Percentiles rank a stretch among this genome's conserved stretches.
phyloP scores from a whole-genome alignment of 2,329 filamentous ascomycete species.

The Fusarium fujikuroi region DNA sequence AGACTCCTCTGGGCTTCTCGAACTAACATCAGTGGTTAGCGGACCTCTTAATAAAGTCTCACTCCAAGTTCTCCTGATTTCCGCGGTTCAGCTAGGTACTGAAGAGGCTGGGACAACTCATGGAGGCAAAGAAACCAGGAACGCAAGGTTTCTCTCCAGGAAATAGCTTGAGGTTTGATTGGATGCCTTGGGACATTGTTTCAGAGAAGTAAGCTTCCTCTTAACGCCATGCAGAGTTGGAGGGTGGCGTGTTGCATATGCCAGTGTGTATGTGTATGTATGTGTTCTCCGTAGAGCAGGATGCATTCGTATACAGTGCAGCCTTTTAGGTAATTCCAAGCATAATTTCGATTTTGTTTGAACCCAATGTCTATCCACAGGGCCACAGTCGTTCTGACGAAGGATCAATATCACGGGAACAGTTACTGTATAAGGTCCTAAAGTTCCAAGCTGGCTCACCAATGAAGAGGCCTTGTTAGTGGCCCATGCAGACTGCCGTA shows the following conservation, averaged over 20 bases:
- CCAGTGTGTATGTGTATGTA: background rate
- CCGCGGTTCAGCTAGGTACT: background rate
- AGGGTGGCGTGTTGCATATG: background rate
- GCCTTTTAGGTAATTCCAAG: background rate
- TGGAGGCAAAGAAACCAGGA: background rate
- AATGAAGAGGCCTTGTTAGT: background rate
- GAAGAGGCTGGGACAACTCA: background rate
- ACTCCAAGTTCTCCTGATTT: background rate
- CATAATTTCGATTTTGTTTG: background rate
- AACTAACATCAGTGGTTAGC: background rate
- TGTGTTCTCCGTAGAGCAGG: background rate
- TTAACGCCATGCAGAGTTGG: background rate
- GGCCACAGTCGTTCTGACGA: background rate
- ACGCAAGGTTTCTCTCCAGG: conserved; percentile 11
- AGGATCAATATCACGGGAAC: background rate
- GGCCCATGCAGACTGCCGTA: background rate
- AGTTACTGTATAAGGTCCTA: background rate
- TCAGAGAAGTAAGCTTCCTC: conserved; percentile 4
- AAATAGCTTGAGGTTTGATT: conserved; percentile 1
- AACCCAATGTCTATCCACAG: background rate
- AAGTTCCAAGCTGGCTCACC: conserved; percentile 1
- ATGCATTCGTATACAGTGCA: background rate
- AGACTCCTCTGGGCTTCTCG: conserved; percentile 6
- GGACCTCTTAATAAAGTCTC: background rate
- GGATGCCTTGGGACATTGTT: conserved; percentile 3